Evolutionary conservation across 495 filamentous ascomycete genomes (phyloP).

Genomic region (Achaetomiella virescens): DNA sequence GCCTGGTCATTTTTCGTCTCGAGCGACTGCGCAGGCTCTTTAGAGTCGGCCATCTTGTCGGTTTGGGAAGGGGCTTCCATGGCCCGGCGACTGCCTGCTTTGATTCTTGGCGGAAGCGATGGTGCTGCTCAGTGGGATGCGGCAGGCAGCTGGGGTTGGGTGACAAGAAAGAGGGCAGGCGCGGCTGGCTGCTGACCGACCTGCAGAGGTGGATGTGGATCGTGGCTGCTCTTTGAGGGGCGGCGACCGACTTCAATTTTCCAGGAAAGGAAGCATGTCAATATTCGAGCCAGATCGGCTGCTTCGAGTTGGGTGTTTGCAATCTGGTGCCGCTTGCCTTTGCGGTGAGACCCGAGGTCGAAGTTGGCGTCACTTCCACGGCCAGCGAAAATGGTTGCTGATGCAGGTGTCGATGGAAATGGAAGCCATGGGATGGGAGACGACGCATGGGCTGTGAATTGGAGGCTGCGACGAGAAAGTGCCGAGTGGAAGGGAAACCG

Average conservation of each 20-base stretch:
- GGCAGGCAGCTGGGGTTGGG: background rate
- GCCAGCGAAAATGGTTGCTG: background rate
- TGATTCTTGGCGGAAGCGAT: background rate
- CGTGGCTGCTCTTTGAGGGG: background rate
- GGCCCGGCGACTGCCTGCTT: background rate
- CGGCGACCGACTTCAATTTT: background rate
- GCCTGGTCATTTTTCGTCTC: background rate
- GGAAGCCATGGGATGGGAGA: background rate
- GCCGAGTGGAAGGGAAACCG: background rate
- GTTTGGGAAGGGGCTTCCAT: background rate
- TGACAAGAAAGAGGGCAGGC: background rate
- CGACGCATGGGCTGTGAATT: background rate
- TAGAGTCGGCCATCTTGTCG: conserved; percentile 2
- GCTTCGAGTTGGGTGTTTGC: conserved; percentile 5
- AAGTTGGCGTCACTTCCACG: conserved; percentile 13
- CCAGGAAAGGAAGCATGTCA: background rate
- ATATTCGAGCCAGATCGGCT: background rate
- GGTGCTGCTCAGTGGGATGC: background rate
- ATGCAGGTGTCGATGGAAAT: background rate
- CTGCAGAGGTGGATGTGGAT: background rate
- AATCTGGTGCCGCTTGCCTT: conserved; percentile 8
- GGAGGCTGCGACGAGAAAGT: background rate
- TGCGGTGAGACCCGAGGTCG: conserved; percentile 16
- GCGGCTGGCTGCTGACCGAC: background rate
- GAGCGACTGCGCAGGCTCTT: background rate